phyloP scores from a whole-genome alignment of 164 flowering plant species.

The Tinospora cordifolia region DNA sequence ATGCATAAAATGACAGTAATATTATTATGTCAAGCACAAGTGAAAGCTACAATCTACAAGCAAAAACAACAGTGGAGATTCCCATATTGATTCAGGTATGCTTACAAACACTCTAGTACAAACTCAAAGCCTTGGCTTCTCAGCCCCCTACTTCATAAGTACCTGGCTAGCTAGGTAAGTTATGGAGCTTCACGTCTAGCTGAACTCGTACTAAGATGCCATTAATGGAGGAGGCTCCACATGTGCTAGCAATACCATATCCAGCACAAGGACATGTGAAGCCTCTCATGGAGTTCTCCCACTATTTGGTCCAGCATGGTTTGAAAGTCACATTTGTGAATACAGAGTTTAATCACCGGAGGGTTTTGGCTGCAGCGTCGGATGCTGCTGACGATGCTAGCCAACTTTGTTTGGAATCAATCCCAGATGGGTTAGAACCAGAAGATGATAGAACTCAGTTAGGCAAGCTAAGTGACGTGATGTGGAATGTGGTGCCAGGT shows the following conservation, averaged over 20 bases:
- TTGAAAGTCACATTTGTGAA: conserved; percentile 23
- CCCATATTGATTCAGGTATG: neutral
- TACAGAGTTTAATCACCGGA: conserved; percentile 16
- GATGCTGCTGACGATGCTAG: neutral
- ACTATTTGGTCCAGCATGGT: conserved; percentile 21
- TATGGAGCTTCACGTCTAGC: neutral
- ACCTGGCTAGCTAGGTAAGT: neutral
- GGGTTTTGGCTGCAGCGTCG: neutral
- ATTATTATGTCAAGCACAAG: neutral
- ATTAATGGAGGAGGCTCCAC: conserved; percentile 15
- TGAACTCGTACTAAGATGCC: neutral
- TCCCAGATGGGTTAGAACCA: conserved; percentile 27
- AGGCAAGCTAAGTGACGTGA: conserved; percentile 10
- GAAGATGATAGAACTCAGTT: too few species aligned
- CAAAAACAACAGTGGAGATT: neutral
- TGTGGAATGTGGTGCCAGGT: conserved; percentile 19
- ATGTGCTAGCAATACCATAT: conserved; percentile 18
- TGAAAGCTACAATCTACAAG: neutral
- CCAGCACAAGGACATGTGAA: conserved; percentile 27
- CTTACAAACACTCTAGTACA: neutral
- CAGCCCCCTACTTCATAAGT: neutral
- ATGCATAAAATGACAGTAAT: neutral
- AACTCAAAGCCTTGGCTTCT: neutral
- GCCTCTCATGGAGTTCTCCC: conserved; percentile 24
- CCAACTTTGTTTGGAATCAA: conserved; percentile 17